phyloP scores from a whole-genome alignment of 257 asterid genomes.

The Henckelia pumila region DNA sequence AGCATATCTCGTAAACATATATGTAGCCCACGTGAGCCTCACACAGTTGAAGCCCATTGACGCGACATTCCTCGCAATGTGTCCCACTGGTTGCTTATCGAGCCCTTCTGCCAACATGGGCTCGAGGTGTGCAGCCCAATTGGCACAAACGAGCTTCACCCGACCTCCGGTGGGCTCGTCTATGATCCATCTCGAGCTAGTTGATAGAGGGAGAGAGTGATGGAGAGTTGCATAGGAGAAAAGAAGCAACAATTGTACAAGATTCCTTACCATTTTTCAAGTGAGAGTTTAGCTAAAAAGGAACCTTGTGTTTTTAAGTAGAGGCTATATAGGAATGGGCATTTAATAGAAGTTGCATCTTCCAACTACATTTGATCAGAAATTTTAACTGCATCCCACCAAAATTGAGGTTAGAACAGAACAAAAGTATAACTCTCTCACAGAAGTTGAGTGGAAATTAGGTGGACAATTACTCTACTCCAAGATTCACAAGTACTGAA shows the following conservation, averaged over 20 bases:
- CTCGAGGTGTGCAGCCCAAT: constrained; percentile 61
- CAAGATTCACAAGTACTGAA: background rate
- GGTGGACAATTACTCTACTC: constrained; percentile 6
- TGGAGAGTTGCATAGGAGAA: constrained; percentile 17
- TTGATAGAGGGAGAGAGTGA: constrained; percentile 47
- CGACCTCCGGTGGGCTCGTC: constrained; percentile 40
- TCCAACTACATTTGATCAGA: constrained; percentile 33
- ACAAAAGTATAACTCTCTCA: background rate
- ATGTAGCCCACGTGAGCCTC: constrained; percentile 60
- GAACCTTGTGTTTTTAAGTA: background rate
- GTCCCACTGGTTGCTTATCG: constrained; percentile 31
- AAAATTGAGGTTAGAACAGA: constrained; percentile 3
- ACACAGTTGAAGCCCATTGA: constrained; percentile 69
- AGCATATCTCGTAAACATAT: constrained; percentile 48
- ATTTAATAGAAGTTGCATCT: background rate
- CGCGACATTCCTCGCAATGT: constrained; percentile 27
- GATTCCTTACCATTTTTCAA: constrained; percentile 18
- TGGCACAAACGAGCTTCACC: constrained; percentile 52
- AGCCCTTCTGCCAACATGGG: constrained; percentile 70
- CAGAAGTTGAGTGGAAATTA: constrained; percentile 10
- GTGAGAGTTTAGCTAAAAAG: background rate
- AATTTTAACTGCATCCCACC: constrained; percentile 25
- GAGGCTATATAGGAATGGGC: background rate
- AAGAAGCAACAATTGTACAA: constrained; percentile 21
- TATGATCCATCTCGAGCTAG: constrained; percentile 54